These are phyloP conservation scores for Bocquillonia castaneifolia DNA, from an alignment of 441 rosid genomes.

Conservation along the genomic window DNA sequence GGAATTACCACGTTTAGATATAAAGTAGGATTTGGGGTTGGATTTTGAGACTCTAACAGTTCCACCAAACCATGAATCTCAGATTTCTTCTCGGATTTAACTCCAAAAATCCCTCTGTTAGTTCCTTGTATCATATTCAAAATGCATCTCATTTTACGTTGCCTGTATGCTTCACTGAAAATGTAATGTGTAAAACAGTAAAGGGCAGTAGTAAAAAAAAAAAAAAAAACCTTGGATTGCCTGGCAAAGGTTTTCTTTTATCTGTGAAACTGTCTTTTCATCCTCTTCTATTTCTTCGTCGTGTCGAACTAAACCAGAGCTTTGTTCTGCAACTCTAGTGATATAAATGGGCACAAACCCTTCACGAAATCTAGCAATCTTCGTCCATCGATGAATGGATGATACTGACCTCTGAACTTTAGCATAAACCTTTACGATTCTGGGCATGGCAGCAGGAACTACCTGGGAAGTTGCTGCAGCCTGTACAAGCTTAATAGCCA, in stretches of 20 bases:
- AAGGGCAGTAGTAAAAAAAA: no score
- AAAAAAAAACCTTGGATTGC: slow-evolving; percentile 43
- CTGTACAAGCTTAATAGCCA: slow-evolving; percentile 36
- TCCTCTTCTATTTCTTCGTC: slow-evolving; percentile 21
- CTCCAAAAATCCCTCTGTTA: slow-evolving; percentile 82
- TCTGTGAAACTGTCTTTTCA: slow-evolving; percentile 32
- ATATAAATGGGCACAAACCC: slow-evolving; percentile 30
- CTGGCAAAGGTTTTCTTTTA: slow-evolving; percentile 49
- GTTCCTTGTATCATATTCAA: slow-evolving; percentile 32
- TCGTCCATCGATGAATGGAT: slow-evolving; percentile 25
- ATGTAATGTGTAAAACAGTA: background rate
- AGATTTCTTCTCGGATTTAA: slow-evolving; percentile 49
- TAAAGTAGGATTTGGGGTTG: slow-evolving; percentile 59
- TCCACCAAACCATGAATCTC: slow-evolving; percentile 57
- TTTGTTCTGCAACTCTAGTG: slow-evolving; percentile 43
- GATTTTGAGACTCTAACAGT: slow-evolving; percentile 68
- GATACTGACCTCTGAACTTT: slow-evolving; percentile 22
- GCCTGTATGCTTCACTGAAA: background rate
- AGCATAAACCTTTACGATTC: slow-evolving; percentile 15
- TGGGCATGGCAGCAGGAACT: slow-evolving; percentile 24
- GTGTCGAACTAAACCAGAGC: slow-evolving; percentile 33
- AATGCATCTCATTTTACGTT: slow-evolving; percentile 7
- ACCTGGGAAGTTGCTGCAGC: slow-evolving; percentile 29
- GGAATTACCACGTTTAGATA: slow-evolving; percentile 51
- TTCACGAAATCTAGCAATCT: slow-evolving; percentile 23